A percentile compares a stretch with the other conserved stretches of the same genome.
These are phyloP conservation scores for Zoysia matrella DNA, from an alignment of 202 grass and related monocot genomes.

Conservation along the genomic window DNA sequence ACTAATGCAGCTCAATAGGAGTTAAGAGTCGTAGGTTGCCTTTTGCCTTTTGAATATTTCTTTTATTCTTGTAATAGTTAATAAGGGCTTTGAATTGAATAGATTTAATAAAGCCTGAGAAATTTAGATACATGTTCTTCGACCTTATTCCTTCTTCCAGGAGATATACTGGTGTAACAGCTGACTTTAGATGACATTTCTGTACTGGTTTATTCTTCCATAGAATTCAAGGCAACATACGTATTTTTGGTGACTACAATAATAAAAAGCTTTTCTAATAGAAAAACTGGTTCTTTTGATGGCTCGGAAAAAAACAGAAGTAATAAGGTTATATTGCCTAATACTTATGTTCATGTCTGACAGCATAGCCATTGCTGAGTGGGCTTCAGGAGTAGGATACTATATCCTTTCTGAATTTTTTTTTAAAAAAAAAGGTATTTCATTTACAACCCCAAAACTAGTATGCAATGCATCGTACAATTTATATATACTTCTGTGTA, in stretches of 20 bases:
- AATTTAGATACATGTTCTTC: not conserved
- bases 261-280: not conserved
- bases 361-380: too few relatives aligned
- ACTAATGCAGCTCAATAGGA: not conserved
- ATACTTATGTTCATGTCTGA: not conserved
- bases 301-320: not conserved
- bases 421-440: too few relatives aligned
- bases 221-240: not conserved
- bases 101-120: not conserved
- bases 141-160: not conserved
- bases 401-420: too few relatives aligned
- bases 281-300: not conserved
- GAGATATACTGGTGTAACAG: not conserved
- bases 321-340: too few relatives aligned
- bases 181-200: not conserved
- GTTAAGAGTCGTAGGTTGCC: not conserved
- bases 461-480: too few relatives aligned
- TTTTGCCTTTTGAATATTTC: not conserved
- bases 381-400: too few relatives aligned
- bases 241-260: not conserved
- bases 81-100: not conserved
- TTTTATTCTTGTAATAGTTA: not conserved
- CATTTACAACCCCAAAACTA: too few relatives aligned
- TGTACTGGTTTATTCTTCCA: not conserved
- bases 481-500: too few relatives aligned